Evolutionary conservation across 495 filamentous ascomycete genomes (phyloP), one percentile per base, ranked within the genome.

Genomic region (Penicillium antarcticum): DNA sequence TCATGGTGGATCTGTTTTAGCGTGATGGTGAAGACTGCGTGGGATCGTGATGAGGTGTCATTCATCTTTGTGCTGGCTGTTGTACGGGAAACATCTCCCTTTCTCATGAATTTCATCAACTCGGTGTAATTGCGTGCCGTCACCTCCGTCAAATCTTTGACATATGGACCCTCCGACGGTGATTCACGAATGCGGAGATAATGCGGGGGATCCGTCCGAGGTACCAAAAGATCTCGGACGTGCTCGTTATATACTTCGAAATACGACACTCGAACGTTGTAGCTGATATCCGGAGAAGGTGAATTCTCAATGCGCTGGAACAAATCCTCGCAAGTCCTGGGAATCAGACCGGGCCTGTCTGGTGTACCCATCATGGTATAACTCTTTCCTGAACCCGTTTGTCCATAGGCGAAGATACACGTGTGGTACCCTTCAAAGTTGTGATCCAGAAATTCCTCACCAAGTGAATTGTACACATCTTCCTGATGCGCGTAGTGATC

Each of bases 181-280:
- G 90, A 96, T 71, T 99, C 94, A 44, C 95, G 86, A 66, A 99
- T 95, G 65, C 96, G 97, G 48, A 99, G 88, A 64, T 97, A 97
- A 65, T 95, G 85, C 2, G 92, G 88, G 3, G 87, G 78, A 52
- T 87, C 84, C 46, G 80, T 84, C 18, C 75, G 68, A 35, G 91
- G 88, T 2, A 91, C 88, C 38, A 99, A 80, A 2, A 99, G 79
- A 67, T 99, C 94, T 45, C 94, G 87, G 29, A 97, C 95, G 71
- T 99, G 94, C 70, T 99, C 94, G 68, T 99, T 99, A 78, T 99
- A 97, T 55, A 99, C 92, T 69, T 99, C 94, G 56, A 97, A 97
- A 72, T 99, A 99, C 4, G 91, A 96, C 29, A 97, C 94, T 50
- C 92, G 89, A 43, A 99, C 94, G 57, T 89, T 91, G 76, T 96